Base-by-base conservation (phyloP, 1,284 basidiomycete genomes). In the Tetrapyrgos nigripes region DNA sequence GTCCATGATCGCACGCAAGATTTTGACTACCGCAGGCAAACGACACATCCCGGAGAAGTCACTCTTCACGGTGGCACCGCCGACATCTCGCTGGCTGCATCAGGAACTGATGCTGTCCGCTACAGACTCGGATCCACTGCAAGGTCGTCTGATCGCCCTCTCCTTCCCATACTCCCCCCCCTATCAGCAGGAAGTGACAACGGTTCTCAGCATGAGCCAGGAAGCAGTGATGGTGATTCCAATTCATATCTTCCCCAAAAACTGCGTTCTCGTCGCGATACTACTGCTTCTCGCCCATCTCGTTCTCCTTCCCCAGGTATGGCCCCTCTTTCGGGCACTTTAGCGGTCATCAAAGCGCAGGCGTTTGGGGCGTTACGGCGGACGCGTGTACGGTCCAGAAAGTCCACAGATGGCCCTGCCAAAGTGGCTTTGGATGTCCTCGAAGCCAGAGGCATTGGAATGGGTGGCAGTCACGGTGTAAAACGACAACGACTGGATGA, bases 301-400 rank as follows among this genome's bases (percentile, higher is more conserved):
- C 86, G 86, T 60, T 90, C 91, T n/a, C 87, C 88, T 53, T 89
- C 88, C n/a, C 87, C 89, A 24, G 79, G 78, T 40, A 44, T 26
- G 53, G 77, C 80, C 55, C 81, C 84, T 23, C 81, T 92, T 68
- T 91, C 88, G 49, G 88, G 90, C 28, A 93, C 92, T 27, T 82
- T 93, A 50, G 91, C 92, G 50, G 91, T 93, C 58, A 92, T 93
- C 76, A 93, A 93, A 75, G 91, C 91, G 44, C 91, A 93, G 70
- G 88, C 92, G 31, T 93, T 93, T 69, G 92, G 92, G 43, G 90
- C 90, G 17, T 78, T 92, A 64, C 87, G 92, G 53, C 81, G 91
- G 70, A 90, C 91, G 56, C 84, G 91, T 58, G 80, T 86, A 46
- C 81, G 88, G 61, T 82, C 84, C 52, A 92, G 89, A 76, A 88